phyloP scores from a whole-genome alignment of 2,329 filamentous ascomycete genomes.

The Teratosphaeriaceae sp. region DNA sequence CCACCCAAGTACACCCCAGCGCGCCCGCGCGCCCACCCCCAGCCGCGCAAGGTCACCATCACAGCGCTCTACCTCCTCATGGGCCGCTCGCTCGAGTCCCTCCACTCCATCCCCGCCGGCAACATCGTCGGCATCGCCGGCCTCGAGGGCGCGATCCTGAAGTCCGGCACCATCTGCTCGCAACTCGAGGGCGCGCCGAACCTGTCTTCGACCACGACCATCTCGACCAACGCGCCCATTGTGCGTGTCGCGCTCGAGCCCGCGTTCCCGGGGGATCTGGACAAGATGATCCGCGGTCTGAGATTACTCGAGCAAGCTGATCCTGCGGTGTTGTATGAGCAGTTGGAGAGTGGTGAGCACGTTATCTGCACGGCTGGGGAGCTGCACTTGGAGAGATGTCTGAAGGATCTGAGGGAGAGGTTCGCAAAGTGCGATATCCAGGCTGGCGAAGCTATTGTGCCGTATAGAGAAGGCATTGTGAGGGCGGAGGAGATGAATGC shows the following conservation, averaged over 20 bases:
- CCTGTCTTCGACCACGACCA: slow-evolving; percentile 75
- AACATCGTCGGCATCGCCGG: slow-evolving; percentile 94
- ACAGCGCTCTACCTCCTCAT: slow-evolving; percentile 91
- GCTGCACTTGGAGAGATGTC: slow-evolving; percentile 83
- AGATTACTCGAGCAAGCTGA: slow-evolving; percentile 88
- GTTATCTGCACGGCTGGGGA: slow-evolving; percentile 92
- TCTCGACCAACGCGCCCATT: slow-evolving; percentile 68
- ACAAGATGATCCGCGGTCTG: slow-evolving; percentile 90
- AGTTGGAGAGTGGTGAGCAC: slow-evolving; percentile 87
- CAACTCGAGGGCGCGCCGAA: slow-evolving; percentile 82
- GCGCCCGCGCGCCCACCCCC: slow-evolving; percentile 61
- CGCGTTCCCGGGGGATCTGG: slow-evolving; percentile 77
- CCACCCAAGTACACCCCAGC: slow-evolving; percentile 89
- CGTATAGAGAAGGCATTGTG: slow-evolving; percentile 89
- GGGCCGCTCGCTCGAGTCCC: slow-evolving; percentile 78
- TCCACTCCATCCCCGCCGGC: slow-evolving; percentile 81
- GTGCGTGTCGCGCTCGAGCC: slow-evolving; percentile 95
- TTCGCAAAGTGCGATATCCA: slow-evolving; percentile 95
- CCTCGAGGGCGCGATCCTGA: slow-evolving; percentile 87
- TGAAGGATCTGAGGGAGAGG: slow-evolving; percentile 86
- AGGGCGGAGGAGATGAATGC: slow-evolving; percentile 82
- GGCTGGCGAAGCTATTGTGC: slow-evolving; percentile 87
- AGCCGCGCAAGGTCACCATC: slow-evolving; percentile 75
- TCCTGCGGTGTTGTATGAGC: slow-evolving; percentile 92
- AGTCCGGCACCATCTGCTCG: slow-evolving; percentile 89